Percentiles rank a stretch among this genome's conserved stretches.
Evolutionary conservation across 441 rosid species (phyloP).

Genomic region (Sinapis alba): DNA sequence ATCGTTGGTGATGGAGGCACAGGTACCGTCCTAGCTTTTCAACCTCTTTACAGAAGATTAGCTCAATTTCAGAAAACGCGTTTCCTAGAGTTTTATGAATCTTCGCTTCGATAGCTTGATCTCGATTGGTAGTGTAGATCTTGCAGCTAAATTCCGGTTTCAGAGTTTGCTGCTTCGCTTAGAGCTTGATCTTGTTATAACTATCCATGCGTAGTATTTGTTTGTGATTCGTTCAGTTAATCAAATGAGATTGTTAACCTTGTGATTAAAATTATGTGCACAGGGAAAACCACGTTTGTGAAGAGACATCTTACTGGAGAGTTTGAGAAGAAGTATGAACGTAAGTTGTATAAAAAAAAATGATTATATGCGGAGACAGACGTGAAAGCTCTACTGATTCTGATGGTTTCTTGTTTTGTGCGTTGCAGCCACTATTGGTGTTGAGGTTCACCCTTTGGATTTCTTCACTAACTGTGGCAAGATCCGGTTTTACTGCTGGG

Average conservation of each 20-base stretch:
- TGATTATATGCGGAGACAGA: no score
- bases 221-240: no score
- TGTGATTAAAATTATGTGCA: constrained; percentile 11
- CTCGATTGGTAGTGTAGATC: not conserved
- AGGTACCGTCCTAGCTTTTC: constrained; percentile 37
- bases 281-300: constrained; percentile 67
- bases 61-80: not conserved
- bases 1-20: constrained; percentile 78
- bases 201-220: no score
- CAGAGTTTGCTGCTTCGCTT: not conserved
- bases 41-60: not conserved
- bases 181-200: not conserved
- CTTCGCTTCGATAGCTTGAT: not conserved
- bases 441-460: constrained; percentile 73
- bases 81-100: not conserved
- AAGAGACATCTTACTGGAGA: constrained; percentile 79
- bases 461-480: constrained; percentile 72
- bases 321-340: constrained; percentile 79
- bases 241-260: no score
- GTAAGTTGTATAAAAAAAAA: no score
- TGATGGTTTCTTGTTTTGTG: no score
- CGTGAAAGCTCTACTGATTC: no score
- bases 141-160: not conserved
- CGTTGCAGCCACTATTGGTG: constrained; percentile 75
- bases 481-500: constrained; percentile 73